Evolutionary conservation across 75 land plant genomes (phyloP).

Genomic region (Azolla pinnata): DNA sequence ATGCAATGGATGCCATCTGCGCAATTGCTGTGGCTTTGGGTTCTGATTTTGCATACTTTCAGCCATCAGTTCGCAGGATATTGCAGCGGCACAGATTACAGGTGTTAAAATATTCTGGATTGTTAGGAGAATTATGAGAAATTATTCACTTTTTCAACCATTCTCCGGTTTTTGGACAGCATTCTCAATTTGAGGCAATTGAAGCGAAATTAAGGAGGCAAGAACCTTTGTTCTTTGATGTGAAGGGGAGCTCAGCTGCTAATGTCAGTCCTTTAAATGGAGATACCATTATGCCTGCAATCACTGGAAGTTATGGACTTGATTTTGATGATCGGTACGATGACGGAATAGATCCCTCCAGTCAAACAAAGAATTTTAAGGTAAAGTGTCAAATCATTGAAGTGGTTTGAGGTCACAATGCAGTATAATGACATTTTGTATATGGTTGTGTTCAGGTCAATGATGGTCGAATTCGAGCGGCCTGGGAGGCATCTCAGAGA

Average conservation of each 20-base stretch:
- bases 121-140: no score
- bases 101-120: conserved; percentile 31
- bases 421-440: no score
- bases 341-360: conserved; percentile 52
- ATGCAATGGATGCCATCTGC: conserved; percentile 91
- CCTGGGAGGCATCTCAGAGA: conserved; percentile 96
- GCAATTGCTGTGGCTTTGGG: conserved; percentile 85
- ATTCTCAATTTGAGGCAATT: conserved; percentile 82
- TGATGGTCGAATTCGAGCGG: conserved; percentile 69
- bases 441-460: conserved; percentile 52
- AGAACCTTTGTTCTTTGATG: conserved; percentile 56
- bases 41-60: conserved; percentile 77
- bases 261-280: conserved; percentile 1
- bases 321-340: conserved; percentile 53
- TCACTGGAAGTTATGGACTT: conserved; percentile 11
- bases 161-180: conserved; percentile 47
- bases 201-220: conserved; percentile 58
- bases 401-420: no score
- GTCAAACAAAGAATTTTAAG: conserved; percentile 38
- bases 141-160: no score
- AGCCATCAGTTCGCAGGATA: conserved; percentile 80
- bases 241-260: conserved; percentile 6
- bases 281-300: not conserved
- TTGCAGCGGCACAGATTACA: conserved; percentile 62
- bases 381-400: conserved; percentile 22